Evolutionary conservation across 2,329 filamentous ascomycete genomes (phyloP).

Genomic region (Alternaria triticina): DNA sequence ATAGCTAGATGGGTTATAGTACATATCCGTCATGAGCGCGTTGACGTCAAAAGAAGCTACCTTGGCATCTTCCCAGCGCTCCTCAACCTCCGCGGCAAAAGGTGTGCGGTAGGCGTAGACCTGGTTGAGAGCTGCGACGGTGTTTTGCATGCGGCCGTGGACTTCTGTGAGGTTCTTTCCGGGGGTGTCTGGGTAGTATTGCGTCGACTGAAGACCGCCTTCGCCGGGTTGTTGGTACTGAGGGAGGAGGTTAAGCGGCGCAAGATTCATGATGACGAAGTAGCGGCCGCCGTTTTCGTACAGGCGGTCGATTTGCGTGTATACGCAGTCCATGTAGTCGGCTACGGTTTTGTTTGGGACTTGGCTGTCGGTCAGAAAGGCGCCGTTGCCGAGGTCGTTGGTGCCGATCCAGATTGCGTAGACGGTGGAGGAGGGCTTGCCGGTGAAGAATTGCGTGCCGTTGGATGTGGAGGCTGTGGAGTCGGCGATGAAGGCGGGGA

Average conservation of each 20-base stretch:
- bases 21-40: conserved; percentile 67
- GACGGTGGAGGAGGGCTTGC: conserved; percentile 65
- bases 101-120: conserved; percentile 61
- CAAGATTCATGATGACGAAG: conserved; percentile 75
- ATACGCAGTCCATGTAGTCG: conserved; percentile 73
- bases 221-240: conserved; percentile 64
- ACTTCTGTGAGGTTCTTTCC: conserved; percentile 58
- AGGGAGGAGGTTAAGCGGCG: conserved; percentile 71
- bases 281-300: conserved; percentile 71
- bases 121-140: conserved; percentile 58
- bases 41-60: conserved; percentile 74
- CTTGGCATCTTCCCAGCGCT: conserved; percentile 60
- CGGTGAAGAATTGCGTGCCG: conserved; percentile 52
- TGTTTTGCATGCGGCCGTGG: conserved; percentile 59
- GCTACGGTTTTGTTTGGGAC: conserved; percentile 64
- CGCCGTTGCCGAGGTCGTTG: conserved; percentile 73
- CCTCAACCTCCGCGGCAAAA: conserved; percentile 51
- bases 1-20: conserved; percentile 65
- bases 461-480: conserved; percentile 40
- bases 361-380: conserved; percentile 71
- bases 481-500: conserved; percentile 57
- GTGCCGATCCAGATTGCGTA: conserved; percentile 83
- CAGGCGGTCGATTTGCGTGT: conserved; percentile 65
- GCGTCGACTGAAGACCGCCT: conserved; percentile 52
- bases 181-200: conserved; percentile 57